Evolutionary conservation across 2,329 filamentous ascomycete genomes (phyloP).

Genomic region (Grosmannia huntii): DNA sequence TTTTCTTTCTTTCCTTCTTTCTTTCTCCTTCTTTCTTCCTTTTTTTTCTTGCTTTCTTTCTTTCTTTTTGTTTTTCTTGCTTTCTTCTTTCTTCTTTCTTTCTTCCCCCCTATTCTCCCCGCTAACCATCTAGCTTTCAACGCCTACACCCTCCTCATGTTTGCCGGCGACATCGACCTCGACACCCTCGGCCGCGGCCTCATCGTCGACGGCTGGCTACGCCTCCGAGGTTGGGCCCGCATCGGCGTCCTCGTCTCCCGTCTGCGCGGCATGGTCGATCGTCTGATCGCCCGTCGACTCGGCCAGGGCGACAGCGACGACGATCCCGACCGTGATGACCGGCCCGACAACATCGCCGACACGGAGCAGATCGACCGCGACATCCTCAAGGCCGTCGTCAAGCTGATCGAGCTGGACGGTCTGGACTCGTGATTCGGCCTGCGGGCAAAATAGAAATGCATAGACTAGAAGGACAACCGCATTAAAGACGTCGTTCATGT

Average conservation of each 20-base stretch:
- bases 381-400: slow-evolving; percentile 65
- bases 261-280: slow-evolving; percentile 75
- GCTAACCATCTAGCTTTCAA: slow-evolving; percentile 73
- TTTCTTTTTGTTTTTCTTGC: no score
- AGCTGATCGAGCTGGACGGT: slow-evolving; percentile 80
- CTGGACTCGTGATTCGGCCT: slow-evolving; percentile 44
- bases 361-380: slow-evolving; percentile 44
- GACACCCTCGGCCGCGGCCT: slow-evolving; percentile 81
- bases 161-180: slow-evolving; percentile 73
- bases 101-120: no score
- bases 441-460: not conserved
- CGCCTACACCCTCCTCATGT: slow-evolving; percentile 75
- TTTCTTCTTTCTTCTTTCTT: no score
- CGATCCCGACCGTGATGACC: slow-evolving; percentile 1
- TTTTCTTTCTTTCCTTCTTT: no score
- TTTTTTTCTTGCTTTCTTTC: no score
- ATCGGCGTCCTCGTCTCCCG: slow-evolving; percentile 83
- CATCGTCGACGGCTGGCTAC: slow-evolving; percentile 83
- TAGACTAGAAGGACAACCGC: no score
- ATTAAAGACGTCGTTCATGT: no score
- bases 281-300: slow-evolving; percentile 66
- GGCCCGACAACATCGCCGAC: not conserved
- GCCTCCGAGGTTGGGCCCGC: slow-evolving; percentile 79
- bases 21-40: not conserved
- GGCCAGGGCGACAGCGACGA: slow-evolving; percentile 53